Base-by-base conservation (phyloP, 805 yeast species). In the Candida boleticola region DNA sequence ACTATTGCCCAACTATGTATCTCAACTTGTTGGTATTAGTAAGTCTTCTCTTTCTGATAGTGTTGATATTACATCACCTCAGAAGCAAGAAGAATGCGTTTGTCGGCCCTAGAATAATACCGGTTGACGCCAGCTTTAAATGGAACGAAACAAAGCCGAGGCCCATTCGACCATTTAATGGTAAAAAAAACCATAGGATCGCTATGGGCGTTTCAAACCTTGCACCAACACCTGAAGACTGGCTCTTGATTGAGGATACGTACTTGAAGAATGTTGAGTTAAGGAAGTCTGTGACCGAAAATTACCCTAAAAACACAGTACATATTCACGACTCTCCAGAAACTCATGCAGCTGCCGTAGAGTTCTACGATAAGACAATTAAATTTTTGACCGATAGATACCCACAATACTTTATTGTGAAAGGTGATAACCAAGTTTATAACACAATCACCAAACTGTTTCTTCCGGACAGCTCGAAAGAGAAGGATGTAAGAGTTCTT, bases 241-340 rank as follows among this genome's bases (percentile, higher is more conserved):
- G 83, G 77, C 64, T 86, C 19, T 61, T 78, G 25, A 57, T 86
- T 3, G 93, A 86, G 44, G 62, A 80, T 34, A 76, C 84, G 0
- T 85, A 84, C 53, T 51, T 68, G 40, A 59, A 67, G 3, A 61
- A 68, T 34, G 73, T 79, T 4, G 63, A 62, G 14, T 49, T 73
- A 26, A 64, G 78, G 52, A 58, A 41, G 58, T 59, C 44, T 58
- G 65, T 40, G 49, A 64, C 40, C 49, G 54, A 42, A 21, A 55
- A 61, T 6, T 50, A 66, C 25, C 55, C 58, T 0, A 60, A 66
- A 16, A 61, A 63, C 29, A 57, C 70, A 0, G 49, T 66, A 7
- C 65, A 66, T 40, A 55, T 43, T 53, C 47, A 47, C 47, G 60
- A 48, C 22, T 53, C 54, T 41, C 45, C 41, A 26, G 49, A 42